phyloP scores from a whole-genome alignment of 2,329 filamentous ascomycete genomes.

The Tetracladium maxilliforme region DNA sequence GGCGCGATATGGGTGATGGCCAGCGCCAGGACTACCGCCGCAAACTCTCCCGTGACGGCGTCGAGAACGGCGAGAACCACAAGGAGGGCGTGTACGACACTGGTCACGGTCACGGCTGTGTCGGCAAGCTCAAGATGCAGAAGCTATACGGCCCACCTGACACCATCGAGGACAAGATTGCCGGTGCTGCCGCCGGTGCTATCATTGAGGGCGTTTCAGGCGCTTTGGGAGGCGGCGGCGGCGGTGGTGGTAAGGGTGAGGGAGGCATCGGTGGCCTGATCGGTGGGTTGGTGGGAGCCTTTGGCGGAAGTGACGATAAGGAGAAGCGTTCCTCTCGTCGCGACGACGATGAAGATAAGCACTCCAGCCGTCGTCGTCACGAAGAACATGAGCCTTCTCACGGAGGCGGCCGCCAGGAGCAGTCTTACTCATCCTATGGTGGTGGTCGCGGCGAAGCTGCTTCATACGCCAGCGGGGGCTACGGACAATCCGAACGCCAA shows the following conservation, averaged over 20 bases:
- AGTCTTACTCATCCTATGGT: conserved; percentile 1
- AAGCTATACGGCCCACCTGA: conserved; percentile 40
- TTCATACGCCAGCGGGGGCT: conserved; percentile 1
- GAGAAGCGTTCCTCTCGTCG: conserved; percentile 9
- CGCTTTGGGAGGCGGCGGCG: conserved; percentile 19
- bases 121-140: conserved; percentile 64
- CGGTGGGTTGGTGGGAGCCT: conserved; percentile 11
- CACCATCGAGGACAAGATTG: conserved; percentile 39
- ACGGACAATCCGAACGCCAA: background rate
- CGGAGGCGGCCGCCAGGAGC: conserved; percentile 8
- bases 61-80: conserved; percentile 68
- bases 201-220: conserved; percentile 43
- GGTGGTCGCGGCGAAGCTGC: conserved; percentile 3
- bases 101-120: conserved; percentile 69
- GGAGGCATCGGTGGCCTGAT: conserved; percentile 9
- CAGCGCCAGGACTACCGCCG: conserved; percentile 54
- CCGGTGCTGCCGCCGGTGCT: conserved; percentile 36
- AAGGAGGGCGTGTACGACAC: conserved; percentile 72
- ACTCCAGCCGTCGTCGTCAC: conserved; percentile 11
- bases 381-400: conserved; percentile 3
- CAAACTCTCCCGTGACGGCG: conserved; percentile 66
- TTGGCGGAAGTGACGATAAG: conserved; percentile 10
- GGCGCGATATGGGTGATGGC: conserved; percentile 47
- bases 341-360: conserved; percentile 12
- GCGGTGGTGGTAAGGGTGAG: conserved; percentile 9